phyloP scores from a whole-genome alignment of 371 early-diverging fungal genomes.

The Haplosporangium sp. region DNA sequence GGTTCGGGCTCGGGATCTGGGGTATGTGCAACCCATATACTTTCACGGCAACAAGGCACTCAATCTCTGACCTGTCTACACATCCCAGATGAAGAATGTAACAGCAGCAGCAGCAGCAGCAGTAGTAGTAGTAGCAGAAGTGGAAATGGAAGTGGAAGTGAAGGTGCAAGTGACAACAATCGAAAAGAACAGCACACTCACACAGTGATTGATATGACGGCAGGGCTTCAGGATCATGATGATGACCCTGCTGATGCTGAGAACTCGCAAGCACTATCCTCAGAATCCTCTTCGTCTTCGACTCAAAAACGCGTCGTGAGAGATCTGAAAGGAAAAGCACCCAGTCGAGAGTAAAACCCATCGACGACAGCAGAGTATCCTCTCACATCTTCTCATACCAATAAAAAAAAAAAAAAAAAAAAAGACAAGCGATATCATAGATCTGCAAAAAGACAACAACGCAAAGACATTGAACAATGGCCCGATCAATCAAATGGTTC shows the following conservation, averaged over 20 bases:
- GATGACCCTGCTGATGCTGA: background rate
- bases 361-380: background rate
- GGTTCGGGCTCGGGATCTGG: background rate
- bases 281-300: background rate
- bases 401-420: background rate
- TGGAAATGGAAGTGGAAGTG: too few relatives aligned
- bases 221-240: too few relatives aligned
- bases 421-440: too few relatives aligned
- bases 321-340: conserved; percentile 14
- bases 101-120: background rate
- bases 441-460: too few relatives aligned
- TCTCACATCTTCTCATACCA: background rate
- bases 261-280: background rate
- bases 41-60: background rate
- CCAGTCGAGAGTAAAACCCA: background rate
- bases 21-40: background rate
- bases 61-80: background rate
- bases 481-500: too few relatives aligned
- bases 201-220: too few relatives aligned
- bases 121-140: background rate
- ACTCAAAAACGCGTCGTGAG: background rate
- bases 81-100: background rate
- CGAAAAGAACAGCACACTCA: too few relatives aligned
- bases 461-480: too few relatives aligned
- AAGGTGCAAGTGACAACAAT: too few relatives aligned